These are phyloP conservation scores for Tetrahymena elliotti DNA, from an alignment of 73 alveolate genomes.

Conservation along the genomic window DNA sequence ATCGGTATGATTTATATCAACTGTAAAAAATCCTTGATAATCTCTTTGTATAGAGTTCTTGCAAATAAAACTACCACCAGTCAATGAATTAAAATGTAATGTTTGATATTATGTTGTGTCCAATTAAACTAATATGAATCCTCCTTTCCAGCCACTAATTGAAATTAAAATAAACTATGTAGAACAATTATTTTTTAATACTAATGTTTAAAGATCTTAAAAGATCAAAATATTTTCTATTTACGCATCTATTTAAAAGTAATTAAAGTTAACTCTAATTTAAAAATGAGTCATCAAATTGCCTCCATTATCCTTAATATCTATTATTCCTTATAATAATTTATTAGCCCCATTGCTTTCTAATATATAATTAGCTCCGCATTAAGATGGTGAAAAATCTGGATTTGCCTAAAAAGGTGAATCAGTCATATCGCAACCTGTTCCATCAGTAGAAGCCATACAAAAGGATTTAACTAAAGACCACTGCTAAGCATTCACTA, in stretches of 20 bases:
- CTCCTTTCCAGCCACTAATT: not conserved
- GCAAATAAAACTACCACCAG: not conserved
- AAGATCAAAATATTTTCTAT: not conserved
- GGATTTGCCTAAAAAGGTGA: not conserved
- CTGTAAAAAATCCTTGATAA: not conserved
- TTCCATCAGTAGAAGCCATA: not conserved
- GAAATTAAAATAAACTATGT: not conserved
- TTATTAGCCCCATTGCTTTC: not conserved
- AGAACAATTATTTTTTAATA: not conserved
- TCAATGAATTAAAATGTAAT: not conserved
- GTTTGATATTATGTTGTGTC: not conserved
- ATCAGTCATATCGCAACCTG: not conserved
- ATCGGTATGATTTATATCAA: not conserved
- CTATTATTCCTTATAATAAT: not conserved
- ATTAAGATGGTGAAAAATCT: not conserved
- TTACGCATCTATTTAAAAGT: not conserved
- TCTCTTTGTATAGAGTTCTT: not conserved
- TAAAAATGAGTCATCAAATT: not conserved
- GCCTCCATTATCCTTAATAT: not conserved
- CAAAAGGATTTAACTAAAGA: not conserved
- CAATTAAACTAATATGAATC: not conserved
- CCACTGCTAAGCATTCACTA: not conserved
- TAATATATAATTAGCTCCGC: not conserved
- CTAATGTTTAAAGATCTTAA: not conserved
- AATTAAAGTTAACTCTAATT: not conserved